phyloP scores from a whole-genome alignment of 768 basidiomycete genomes.

The Calocera cornea region DNA sequence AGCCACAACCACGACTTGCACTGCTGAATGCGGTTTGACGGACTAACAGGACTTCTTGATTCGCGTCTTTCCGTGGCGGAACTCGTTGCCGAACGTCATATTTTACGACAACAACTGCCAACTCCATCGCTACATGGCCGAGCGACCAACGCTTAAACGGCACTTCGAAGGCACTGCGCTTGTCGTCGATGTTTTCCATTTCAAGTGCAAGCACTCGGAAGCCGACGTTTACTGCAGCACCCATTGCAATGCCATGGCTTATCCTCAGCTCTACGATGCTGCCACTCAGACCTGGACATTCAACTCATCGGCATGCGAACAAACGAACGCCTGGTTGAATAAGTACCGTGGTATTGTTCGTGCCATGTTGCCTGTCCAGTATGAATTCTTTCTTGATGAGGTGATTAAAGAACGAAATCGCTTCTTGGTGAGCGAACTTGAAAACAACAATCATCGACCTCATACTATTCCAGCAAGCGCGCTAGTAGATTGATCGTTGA shows the following conservation, averaged over 20 bases:
- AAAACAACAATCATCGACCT: too few species aligned
- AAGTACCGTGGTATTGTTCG: constrained; percentile 18
- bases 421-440: background rate
- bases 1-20: background rate
- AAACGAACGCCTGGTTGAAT: constrained; percentile 2
- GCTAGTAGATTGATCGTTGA: too few species aligned
- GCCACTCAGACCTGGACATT: constrained; percentile 10
- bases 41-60: background rate
- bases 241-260: constrained; percentile 23
- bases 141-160: constrained; percentile 5
- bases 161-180: constrained; percentile 7
- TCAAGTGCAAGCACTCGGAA: constrained; percentile 27
- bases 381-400: constrained; percentile 30
- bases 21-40: too few species aligned
- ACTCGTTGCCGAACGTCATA: background rate
- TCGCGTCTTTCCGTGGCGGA: background rate
- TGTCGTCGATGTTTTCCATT: constrained; percentile 30
- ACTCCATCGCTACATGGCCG: background rate
- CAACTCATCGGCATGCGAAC: constrained; percentile 1
- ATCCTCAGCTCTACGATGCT: constrained; percentile 20
- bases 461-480: too few species aligned
- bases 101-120: constrained; percentile 17
- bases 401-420: constrained; percentile 25
- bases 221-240: constrained; percentile 18
- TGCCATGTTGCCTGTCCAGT: constrained; percentile 25